These are phyloP conservation scores for Symbiodinium pilosum DNA, from an alignment of 73 alveolate species.

Conservation along the genomic window DNA sequence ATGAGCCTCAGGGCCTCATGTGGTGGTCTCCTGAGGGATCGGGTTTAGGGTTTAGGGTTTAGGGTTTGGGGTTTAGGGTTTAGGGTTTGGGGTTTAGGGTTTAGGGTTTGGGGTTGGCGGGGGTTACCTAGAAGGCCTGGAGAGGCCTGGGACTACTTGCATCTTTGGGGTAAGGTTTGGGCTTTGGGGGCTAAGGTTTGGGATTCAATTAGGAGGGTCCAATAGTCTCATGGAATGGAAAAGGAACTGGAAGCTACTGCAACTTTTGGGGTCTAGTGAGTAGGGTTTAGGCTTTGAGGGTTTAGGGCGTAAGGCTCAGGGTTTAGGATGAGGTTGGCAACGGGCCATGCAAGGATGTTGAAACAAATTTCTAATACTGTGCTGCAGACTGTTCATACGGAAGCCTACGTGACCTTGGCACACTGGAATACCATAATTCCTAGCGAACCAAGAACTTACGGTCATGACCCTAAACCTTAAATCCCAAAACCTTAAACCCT, in stretches of 20 bases:
- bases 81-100: background rate
- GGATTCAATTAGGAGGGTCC: background rate
- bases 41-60: background rate
- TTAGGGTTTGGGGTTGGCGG: too few species aligned
- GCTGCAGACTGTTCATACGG: too few species aligned
- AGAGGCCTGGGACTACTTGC: too few species aligned
- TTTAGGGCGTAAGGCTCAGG: background rate
- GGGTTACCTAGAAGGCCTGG: too few species aligned
- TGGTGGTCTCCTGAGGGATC: background rate
- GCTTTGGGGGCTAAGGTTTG: background rate
- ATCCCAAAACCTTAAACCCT: background rate
- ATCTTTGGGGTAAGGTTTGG: background rate
- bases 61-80: conserved; percentile 1
- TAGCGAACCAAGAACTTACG: too few species aligned
- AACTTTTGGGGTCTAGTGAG: too few species aligned
- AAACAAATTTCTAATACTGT: too few species aligned
- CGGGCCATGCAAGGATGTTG: background rate
- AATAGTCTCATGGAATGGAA: background rate
- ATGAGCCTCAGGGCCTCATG: background rate
- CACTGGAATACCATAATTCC: too few species aligned
- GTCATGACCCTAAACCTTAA: too few species aligned
- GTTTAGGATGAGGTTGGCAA: background rate
- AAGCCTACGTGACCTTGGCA: too few species aligned
- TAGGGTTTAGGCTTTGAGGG: too few species aligned
- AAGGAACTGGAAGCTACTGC: too few species aligned